Conservation (phyloP, 1,139 yeast species). For the Keqinozyma sinolaborantium region DNA sequence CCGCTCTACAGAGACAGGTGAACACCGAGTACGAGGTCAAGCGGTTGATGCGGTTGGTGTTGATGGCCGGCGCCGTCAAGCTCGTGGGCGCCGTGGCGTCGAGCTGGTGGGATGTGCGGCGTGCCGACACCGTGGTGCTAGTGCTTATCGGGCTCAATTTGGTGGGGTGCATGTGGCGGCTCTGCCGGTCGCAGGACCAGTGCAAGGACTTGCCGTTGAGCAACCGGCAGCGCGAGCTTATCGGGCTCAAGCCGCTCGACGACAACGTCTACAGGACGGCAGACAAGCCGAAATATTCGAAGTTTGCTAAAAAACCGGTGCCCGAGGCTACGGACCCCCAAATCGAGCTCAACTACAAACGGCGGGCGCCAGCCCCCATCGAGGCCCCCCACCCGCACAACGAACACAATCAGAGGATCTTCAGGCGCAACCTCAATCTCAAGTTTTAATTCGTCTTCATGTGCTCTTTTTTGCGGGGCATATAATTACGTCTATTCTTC, state of each 20-base stretch:
- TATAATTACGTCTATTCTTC: no score
- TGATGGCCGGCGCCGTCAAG: constrained; percentile 8
- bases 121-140: constrained; percentile 5
- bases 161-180: constrained; percentile 14
- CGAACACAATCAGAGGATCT: neutral
- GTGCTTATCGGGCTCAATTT: constrained; percentile 5
- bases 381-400: neutral
- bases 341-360: neutral
- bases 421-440: neutral
- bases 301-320: neutral
- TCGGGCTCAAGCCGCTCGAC: constrained; percentile 24
- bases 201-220: constrained; percentile 41
- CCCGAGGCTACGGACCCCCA: neutral
- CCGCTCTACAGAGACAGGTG: constrained; percentile 35
- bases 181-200: constrained; percentile 33
- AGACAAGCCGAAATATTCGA: neutral
- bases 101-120: constrained; percentile 6
- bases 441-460: neutral
- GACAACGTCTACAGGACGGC: constrained; percentile 1
- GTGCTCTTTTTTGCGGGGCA: no score
- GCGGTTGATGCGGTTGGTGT: constrained; percentile 15
- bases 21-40: constrained; percentile 27
- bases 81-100: constrained; percentile 2
- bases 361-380: neutral
- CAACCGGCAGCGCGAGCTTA: constrained; percentile 29